Conservation (phyloP, 257 asterid species). For the Solanum chiquidenum region DNA sequence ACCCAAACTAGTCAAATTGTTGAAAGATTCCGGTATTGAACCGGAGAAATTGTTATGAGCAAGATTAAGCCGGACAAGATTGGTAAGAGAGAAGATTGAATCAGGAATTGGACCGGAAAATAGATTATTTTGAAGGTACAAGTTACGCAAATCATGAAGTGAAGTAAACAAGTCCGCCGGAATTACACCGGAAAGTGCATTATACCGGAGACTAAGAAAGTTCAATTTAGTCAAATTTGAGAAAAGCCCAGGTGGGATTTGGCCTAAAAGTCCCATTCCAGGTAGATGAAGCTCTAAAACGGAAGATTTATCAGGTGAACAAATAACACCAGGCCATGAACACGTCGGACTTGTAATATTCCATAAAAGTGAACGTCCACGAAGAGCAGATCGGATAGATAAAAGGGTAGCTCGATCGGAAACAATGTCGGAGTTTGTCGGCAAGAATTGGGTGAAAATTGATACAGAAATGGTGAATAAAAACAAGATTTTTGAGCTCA, state of each 20-base stretch:
- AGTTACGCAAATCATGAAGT: conserved; percentile 41
- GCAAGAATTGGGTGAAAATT: conserved; percentile 10
- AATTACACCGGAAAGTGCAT: conserved; percentile 54
- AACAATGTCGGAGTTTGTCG: conserved; percentile 40
- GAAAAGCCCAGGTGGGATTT: conserved; percentile 41
- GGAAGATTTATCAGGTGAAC: conserved; percentile 42
- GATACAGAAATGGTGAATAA: not conserved
- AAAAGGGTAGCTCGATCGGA: conserved; percentile 77
- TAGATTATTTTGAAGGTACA: conserved; percentile 58
- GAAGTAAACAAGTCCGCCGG: conserved; percentile 52
- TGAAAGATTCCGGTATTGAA: conserved; percentile 37
- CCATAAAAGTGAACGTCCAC: conserved; percentile 78
- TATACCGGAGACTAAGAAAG: conserved; percentile 82
- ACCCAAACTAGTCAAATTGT: conserved; percentile 57
- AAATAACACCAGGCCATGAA: conserved; percentile 63
- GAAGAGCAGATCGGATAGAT: conserved; percentile 59
- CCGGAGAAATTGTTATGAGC: conserved; percentile 76
- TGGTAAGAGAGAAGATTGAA: conserved; percentile 33
- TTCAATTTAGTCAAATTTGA: conserved; percentile 49
- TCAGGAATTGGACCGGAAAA: conserved; percentile 62
- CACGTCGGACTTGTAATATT: conserved; percentile 58
- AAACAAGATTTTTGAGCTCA: not conserved
- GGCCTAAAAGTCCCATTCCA: conserved; percentile 77
- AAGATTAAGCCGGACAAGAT: conserved; percentile 54
- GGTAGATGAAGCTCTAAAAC: conserved; percentile 72